Evolutionary conservation across 2,329 filamentous ascomycete species (phyloP), one percentile per base, ranked within the genome.

Genomic region (Phoma sp.): DNA sequence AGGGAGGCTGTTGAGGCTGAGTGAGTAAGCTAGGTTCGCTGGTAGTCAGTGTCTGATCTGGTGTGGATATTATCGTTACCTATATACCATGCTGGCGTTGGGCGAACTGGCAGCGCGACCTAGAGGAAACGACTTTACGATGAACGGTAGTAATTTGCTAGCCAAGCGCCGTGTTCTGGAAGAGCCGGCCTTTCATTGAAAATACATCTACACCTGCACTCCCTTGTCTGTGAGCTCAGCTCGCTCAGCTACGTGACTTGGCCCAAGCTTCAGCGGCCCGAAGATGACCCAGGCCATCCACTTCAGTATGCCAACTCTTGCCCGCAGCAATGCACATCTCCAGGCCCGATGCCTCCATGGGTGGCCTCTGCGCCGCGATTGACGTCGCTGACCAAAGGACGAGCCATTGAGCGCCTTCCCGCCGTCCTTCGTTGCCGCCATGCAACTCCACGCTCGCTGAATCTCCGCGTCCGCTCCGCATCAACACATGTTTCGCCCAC

Each of bases 401-500:
- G 60, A 64, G 57, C 62, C 53, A 66, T 69, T 66, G 67, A 68
- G 47, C 60, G 61, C 29, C 53, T 66, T 42, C 57, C 60, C 29
- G 50, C 56, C 59, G 58, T 64, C 57, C 56, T 58, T 49, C 62
- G 54, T 59, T 69, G 58, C 59, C 67, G 59, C 56, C 57, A 66
- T 73, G 68, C 63, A 62, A 54, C 38, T 33, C 40, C 54, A 38
- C 42, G 47, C 50, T 46, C 34, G 26, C 26, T 58, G 29, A 58
- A 53, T 54, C 56, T 68, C 52, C 64, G 62, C 52, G 49, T 60
- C 46, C 69, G 72, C 64, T 69, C 69, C 58, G 75, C 66, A 50
- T 73, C 76, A 30, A 73, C 76, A 4, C 74, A 82, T 47, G 77
- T 80, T n/a, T 81, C 83, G 37, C 73, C 77, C 5, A 81, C 83